phyloP scores from a whole-genome alignment of 306 rosid species.

The Glycyrrhiza uralensis region DNA sequence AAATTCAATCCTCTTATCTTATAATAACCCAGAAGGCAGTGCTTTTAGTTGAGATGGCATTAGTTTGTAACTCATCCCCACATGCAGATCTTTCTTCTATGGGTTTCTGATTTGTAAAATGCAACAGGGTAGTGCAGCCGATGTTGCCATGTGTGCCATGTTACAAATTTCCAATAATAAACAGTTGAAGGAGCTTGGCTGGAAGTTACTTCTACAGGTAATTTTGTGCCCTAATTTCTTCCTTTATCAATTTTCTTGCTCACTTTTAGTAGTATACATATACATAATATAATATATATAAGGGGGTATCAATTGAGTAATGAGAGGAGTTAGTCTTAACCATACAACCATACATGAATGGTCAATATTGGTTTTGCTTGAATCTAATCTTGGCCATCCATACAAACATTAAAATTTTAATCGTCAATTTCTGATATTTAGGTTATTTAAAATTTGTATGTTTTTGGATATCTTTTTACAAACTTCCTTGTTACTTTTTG shows the following conservation, averaged over 20 bases:
- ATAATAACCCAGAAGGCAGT: background rate
- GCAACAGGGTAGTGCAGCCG: constrained; percentile 96
- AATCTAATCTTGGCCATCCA: background rate
- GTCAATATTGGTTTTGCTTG: background rate
- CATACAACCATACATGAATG: background rate
- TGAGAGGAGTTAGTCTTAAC: background rate
- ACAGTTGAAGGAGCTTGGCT: constrained; percentile 74
- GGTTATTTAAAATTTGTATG: background rate
- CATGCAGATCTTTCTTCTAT: background rate
- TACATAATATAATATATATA: too few relatives aligned
- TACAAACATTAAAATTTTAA: background rate
- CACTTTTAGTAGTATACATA: background rate
- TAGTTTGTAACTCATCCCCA: background rate
- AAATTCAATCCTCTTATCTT: background rate
- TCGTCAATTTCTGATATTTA: background rate
- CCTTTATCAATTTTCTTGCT: background rate
- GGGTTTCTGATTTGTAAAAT: constrained; percentile 30
- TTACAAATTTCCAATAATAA: constrained; percentile 64
- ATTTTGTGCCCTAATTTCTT: constrained; percentile 4
- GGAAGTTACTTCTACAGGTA: constrained; percentile 94
- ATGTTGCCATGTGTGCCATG: constrained; percentile 99
- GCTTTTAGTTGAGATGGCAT: background rate
- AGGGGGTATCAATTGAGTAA: background rate
- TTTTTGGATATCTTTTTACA: background rate
- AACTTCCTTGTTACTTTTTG: background rate